Base-by-base conservation (phyloP, 768 basidiomycete genomes). In the Mrakia frigida region DNA sequence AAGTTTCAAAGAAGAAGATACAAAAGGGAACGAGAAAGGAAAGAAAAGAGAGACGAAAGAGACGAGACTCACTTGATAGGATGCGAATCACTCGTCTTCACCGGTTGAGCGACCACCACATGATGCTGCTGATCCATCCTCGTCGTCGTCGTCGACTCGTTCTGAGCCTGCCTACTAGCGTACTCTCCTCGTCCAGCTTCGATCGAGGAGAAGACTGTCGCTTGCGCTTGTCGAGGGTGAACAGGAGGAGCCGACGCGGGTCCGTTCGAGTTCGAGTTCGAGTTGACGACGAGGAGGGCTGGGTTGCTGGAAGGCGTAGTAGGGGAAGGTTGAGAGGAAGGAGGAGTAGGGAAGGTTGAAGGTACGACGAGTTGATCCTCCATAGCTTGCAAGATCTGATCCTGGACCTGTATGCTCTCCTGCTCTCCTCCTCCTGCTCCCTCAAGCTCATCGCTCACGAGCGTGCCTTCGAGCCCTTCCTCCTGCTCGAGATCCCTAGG, bases 21-120 rank as follows among this genome's bases (percentile, higher is more conserved):
- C 9, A 33, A 63, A 9, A 11, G 23, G 28, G 56, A 7, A 23
- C 11, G 59, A 13, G 9, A 11, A n/a, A 11, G 33, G 13, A 33
- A 68, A 16, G 35, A 68, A 21, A 31, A 6, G 23, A 33, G 67
- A 10, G 33, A 7, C 9, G 2, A 14, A 46, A 10, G 43, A 46
- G 14, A 9, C 43, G 14, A n/a, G n/a, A 84, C 87, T 71, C 78
- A 92, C 91, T 93, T 92, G 81, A 95, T 91, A 10, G 93, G 92
- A 83, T 93, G 92, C 0, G 90, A 87, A 33, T 87, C 86, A 3
- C 91, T 92, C 0, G 92, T 93, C 81, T 92, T 93, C 10, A 74
- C 46, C n/a, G 63, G 39, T n/a, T 74, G 63, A 61, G 50, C 70
- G 6, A 46, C 28, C 2, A 46, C 46, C 41, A 50, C 50, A 25